These are phyloP conservation scores for Plantago major DNA, from an alignment of 257 asterid genomes.

Conservation along the genomic window DNA sequence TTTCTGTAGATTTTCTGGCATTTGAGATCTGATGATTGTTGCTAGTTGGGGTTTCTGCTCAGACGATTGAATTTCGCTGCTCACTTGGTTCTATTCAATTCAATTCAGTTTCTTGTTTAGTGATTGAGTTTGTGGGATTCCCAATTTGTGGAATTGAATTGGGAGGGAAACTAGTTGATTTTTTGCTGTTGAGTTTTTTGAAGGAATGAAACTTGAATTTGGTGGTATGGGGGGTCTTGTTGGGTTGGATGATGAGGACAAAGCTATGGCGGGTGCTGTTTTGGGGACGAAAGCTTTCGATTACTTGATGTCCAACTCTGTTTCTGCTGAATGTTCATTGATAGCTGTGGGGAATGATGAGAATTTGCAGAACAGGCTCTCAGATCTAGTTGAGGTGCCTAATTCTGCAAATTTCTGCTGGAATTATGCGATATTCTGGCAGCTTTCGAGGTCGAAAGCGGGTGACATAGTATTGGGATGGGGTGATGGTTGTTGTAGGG, in stretches of 20 bases:
- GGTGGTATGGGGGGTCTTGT: conserved; percentile 48
- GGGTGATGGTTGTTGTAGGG: conserved; percentile 99
- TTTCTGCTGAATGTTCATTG: conserved; percentile 71
- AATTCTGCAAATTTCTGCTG: conserved; percentile 56
- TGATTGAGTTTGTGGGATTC: background rate
- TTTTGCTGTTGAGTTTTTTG: background rate
- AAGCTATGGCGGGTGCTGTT: conserved; percentile 62
- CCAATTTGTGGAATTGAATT: background rate
- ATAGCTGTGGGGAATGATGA: conserved; percentile 83
- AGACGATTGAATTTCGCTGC: conserved; percentile 1
- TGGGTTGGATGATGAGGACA: conserved; percentile 73
- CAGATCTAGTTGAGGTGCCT: conserved; percentile 88
- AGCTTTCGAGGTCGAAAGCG: conserved; percentile 72
- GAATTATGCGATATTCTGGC: conserved; percentile 98
- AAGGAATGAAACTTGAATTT: conserved; percentile 21
- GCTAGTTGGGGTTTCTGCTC: background rate
- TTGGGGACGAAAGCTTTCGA: conserved; percentile 74
- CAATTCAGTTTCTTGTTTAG: background rate
- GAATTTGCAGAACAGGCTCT: conserved; percentile 83
- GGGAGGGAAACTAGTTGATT: conserved; percentile 6
- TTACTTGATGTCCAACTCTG: conserved; percentile 72
- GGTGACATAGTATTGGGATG: conserved; percentile 90
- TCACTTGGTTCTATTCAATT: background rate
- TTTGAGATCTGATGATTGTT: conserved; percentile 2
- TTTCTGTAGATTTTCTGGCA: conserved; percentile 8